Percentiles rank a stretch among this genome's conserved stretches.
Evolutionary conservation across 2,329 filamentous ascomycete species (phyloP).

Genomic region (Curvularia spicifera): DNA sequence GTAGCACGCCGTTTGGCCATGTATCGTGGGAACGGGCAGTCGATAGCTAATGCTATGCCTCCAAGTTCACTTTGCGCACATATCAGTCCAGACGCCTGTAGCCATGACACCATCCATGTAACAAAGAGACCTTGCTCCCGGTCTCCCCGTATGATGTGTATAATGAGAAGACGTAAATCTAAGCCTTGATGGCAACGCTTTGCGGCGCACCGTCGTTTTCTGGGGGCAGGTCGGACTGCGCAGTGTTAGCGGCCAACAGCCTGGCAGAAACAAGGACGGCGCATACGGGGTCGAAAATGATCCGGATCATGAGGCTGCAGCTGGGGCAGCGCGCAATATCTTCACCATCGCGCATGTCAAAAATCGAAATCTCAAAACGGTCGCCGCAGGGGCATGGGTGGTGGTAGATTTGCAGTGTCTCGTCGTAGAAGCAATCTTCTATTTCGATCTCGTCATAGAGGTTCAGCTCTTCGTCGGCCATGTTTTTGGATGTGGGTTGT

Average conservation of each 20-base stretch:
- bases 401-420: slow-evolving; percentile 88
- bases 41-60: slow-evolving; percentile 8
- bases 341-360: slow-evolving; percentile 83
- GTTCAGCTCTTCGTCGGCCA: slow-evolving; percentile 55
- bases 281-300: slow-evolving; percentile 86
- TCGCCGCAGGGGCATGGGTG: slow-evolving; percentile 98
- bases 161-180: slow-evolving; percentile 5
- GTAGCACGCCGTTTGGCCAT: not conserved
- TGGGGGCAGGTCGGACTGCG: slow-evolving; percentile 43
- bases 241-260: slow-evolving; percentile 6
- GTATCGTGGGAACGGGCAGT: slow-evolving; percentile 4
- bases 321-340: slow-evolving; percentile 98
- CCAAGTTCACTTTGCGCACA: slow-evolving; percentile 3
- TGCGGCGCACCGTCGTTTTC: slow-evolving; percentile 35
- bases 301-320: slow-evolving; percentile 94
- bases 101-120: slow-evolving; percentile 20
- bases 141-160: not conserved
- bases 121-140: not conserved
- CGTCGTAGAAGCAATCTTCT: slow-evolving; percentile 92
- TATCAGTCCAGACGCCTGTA: slow-evolving; percentile 19
- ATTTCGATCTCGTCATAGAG: slow-evolving; percentile 99
- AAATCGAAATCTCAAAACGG: slow-evolving; percentile 87
- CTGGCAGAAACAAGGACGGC: not conserved
- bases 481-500: slow-evolving; percentile 15
- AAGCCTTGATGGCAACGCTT: slow-evolving; percentile 36